Conservation (phyloP, 2,329 filamentous ascomycete species). For the Penicillium sp. region DNA sequence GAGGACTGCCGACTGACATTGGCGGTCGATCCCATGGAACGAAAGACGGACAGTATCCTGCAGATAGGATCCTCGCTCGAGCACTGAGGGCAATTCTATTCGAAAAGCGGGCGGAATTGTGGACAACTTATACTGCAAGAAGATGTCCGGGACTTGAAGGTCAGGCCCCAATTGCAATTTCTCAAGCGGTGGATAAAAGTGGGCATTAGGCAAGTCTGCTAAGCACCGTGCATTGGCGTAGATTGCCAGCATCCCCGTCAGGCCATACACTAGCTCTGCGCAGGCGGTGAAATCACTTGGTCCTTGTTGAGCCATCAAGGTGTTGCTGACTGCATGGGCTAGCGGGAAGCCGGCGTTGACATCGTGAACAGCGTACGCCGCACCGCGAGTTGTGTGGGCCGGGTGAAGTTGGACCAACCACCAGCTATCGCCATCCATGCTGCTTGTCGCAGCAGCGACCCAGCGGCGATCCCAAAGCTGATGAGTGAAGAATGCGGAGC, state of each 20-base stretch:
- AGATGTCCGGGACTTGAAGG: conserved; percentile 35
- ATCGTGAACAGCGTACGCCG: conserved; percentile 7
- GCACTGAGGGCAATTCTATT: conserved; percentile 25
- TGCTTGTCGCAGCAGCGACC: conserved; percentile 66
- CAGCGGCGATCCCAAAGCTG: conserved; percentile 60
- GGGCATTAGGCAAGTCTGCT: conserved; percentile 26
- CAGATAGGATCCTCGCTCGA: conserved; percentile 28
- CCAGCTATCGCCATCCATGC: conserved; percentile 71
- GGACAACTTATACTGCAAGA: conserved; percentile 30
- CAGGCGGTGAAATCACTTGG: conserved; percentile 27
- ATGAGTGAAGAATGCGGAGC: conserved; percentile 59
- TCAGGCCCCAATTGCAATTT: conserved; percentile 29
- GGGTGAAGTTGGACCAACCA: conserved; percentile 56
- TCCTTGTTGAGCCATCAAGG: conserved; percentile 21
- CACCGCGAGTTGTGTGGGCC: conserved; percentile 11
- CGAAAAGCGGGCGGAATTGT: conserved; percentile 31
- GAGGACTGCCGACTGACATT: conserved; percentile 30
- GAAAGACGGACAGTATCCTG: conserved; percentile 36
- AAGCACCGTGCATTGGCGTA: conserved; percentile 37
- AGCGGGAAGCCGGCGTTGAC: conserved; percentile 19
- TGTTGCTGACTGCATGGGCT: conserved; percentile 30
- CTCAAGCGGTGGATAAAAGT: conserved; percentile 29
- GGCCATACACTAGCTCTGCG: conserved; percentile 33
- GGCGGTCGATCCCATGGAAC: conserved; percentile 37
- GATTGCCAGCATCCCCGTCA: conserved; percentile 37